Evolutionary conservation across 768 basidiomycete species (phyloP), one percentile per base, ranked within the genome.

Genomic region (Xerocomus potaroensis): DNA sequence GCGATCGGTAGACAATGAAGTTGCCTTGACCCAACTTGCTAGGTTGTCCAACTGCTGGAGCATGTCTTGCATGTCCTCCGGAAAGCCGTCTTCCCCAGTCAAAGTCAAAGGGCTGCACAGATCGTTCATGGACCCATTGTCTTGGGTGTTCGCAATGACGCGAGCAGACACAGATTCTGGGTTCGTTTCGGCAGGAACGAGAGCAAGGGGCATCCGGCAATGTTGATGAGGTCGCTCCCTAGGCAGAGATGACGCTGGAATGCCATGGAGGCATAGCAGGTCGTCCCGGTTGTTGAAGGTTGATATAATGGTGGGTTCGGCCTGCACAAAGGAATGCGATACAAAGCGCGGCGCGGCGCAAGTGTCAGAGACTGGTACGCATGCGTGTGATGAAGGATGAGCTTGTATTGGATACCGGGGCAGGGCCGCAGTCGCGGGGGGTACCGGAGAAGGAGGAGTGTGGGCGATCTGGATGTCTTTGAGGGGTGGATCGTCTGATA

Each of bases 1-100:
- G 40, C 36, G 34, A 27, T 50, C 44, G 41, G 41, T 33, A 15
- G 59, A 50, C 15, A 47, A 48, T 18, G 63, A 56, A 40, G 57
- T 47, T 22, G 44, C 40, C 27, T 45, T 61, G 41, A 67, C 51
- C 64, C 58, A 61, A 35, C 16, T 35, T 2, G 64, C 64, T 34
- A 65, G 27, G 32, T 64, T 57, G 29, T 66, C 64, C 32, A 65
- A 44, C 37, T 66, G 51, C 26, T 36, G 50, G 15, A 65, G 51
- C 2, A 61, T 43, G 16, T 59, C 61, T 24, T 36, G 55, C 57
- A 67, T 59, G 38, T 65, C 64, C 22, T 52, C 50, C 33, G 55
- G 61, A 32, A 66, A 49, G n/a, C 65, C 63, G 18, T 31, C 27
- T 15, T 44, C 15, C 12, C 6, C 30, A 7, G 43, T 15, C 7